A percentile compares a stretch with the other conserved stretches of the same genome.
These are phyloP conservation scores for Fusarium caatingaense DNA, from an alignment of 2,329 filamentous ascomycete genomes.

Conservation along the genomic window DNA sequence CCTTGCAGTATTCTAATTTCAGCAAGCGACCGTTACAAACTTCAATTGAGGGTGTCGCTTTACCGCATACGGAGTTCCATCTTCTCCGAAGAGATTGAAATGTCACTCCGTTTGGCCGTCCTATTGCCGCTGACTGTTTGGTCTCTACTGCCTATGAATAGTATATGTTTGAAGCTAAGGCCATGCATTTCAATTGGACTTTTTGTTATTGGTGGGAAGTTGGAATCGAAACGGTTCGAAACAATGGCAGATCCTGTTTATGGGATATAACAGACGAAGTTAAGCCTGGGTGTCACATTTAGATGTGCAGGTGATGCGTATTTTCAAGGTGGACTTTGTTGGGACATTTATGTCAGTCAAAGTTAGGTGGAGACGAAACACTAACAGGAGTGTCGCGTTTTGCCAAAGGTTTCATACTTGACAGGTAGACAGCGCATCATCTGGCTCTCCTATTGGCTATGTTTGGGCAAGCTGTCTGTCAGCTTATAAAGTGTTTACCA, in stretches of 20 bases:
- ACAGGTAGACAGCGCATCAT: background rate
- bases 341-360: background rate
- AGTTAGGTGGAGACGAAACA: background rate
- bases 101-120: background rate
- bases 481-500: background rate
- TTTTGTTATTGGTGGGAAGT: background rate
- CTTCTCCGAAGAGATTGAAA: background rate
- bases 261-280: background rate
- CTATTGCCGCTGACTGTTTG: slow-evolving; percentile 1
- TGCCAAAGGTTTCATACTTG: background rate
- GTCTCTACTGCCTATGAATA: slow-evolving; percentile 19
- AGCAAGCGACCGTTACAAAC: background rate
- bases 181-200: background rate
- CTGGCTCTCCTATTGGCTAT: background rate
- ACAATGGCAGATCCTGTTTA: background rate
- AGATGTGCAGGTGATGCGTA: fast-evolving
- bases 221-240: background rate
- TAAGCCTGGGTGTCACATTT: background rate
- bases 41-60: background rate
- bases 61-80: background rate
- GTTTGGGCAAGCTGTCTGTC: background rate
- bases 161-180: background rate
- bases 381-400: background rate
- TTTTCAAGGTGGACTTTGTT: fast-evolving
- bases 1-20: background rate